Evolutionary conservation across 805 yeast species (phyloP).

Genomic region (Ogataea nonfermentans): DNA sequence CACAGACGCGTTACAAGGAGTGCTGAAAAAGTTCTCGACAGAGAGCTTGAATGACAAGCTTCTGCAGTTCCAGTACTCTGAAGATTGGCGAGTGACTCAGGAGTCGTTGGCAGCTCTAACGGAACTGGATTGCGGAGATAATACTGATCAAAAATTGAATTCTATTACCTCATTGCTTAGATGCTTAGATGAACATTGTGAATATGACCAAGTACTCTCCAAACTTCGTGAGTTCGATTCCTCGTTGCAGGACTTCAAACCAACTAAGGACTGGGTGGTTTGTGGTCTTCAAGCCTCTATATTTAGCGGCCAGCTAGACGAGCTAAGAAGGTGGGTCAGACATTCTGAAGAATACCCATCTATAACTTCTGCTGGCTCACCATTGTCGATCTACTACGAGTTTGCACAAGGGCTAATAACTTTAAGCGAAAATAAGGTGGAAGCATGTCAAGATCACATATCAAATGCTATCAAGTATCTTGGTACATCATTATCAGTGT

Average conservation of each 20-base stretch:
- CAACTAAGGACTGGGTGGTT: conserved; percentile 57
- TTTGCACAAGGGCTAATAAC: conserved; percentile 61
- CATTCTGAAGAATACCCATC: conserved; percentile 41
- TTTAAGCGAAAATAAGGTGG: conserved; percentile 36
- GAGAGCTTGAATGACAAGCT: conserved; percentile 72
- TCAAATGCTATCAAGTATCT: conserved; percentile 53
- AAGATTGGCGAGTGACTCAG: conserved; percentile 83
- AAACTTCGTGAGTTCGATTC: conserved; percentile 41
- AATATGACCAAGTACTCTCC: conserved; percentile 62
- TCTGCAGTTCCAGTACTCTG: conserved; percentile 76
- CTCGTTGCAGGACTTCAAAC: conserved; percentile 20
- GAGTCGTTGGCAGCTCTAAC: conserved; percentile 76
- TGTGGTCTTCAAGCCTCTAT: conserved; percentile 78
- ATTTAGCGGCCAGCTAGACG: conserved; percentile 52
- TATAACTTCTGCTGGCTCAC: conserved; percentile 45
- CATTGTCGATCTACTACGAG: conserved; percentile 55
- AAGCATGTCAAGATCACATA: conserved; percentile 40
- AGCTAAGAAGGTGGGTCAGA: conserved; percentile 57
- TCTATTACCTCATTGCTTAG: conserved; percentile 57
- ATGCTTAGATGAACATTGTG: conserved; percentile 73
- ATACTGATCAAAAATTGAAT: conserved; percentile 28
- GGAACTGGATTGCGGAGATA: conserved; percentile 30
- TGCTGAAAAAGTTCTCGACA: conserved; percentile 68
- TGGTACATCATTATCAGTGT: conserved; percentile 56
- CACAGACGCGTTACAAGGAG: conserved; percentile 85